A percentile compares a stretch with the other conserved stretches of the same genome.
Conservation (phyloP, 768 basidiomycete species). For the Nevesoporus exiguus region DNA sequence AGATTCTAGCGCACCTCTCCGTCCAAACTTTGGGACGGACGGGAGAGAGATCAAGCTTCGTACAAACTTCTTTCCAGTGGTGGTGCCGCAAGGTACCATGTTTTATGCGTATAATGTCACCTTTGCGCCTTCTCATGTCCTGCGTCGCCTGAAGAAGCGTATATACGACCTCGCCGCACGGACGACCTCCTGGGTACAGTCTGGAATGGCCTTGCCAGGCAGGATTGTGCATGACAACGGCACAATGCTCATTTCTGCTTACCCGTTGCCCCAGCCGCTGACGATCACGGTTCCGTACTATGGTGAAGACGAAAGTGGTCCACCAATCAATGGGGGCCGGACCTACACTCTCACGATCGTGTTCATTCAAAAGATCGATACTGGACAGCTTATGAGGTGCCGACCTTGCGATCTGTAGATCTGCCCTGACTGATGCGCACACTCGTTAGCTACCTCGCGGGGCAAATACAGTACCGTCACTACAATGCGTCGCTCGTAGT, state of each 20-base stretch:
- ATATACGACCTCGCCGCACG: conserved; percentile 49
- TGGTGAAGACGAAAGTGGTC: conserved; percentile 44
- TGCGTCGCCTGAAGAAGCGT: conserved; percentile 42
- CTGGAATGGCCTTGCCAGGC: conserved; percentile 37
- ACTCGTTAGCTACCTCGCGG: conserved; percentile 48
- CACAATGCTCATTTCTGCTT: conserved; percentile 43
- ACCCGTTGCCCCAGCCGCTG: conserved; percentile 40
- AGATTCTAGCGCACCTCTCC: conserved; percentile 42
- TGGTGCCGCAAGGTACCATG: conserved; percentile 43
- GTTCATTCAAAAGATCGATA: conserved; percentile 43
- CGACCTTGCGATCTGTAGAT: too few relatives aligned
- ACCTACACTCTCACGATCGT: conserved; percentile 44
- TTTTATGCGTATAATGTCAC: conserved; percentile 48
- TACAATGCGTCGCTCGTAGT: conserved; percentile 48
- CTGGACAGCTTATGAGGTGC: conserved; percentile 40
- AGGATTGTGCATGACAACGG: conserved; percentile 47
- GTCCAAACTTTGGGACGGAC: conserved; percentile 45
- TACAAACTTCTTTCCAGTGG: conserved; percentile 51
- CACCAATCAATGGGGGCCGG: conserved; percentile 33
- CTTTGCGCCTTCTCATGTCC: too few relatives aligned
- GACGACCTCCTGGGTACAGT: conserved; percentile 38
- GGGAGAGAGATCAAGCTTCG: conserved; percentile 46
- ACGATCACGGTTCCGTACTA: conserved; percentile 38
- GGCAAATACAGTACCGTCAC: conserved; percentile 39
- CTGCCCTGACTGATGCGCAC: too few relatives aligned